Percentiles rank a stretch among this genome's conserved stretches.
Evolutionary conservation across 2,329 filamentous ascomycete species (phyloP).

Genomic region (Alternaria postmessia): DNA sequence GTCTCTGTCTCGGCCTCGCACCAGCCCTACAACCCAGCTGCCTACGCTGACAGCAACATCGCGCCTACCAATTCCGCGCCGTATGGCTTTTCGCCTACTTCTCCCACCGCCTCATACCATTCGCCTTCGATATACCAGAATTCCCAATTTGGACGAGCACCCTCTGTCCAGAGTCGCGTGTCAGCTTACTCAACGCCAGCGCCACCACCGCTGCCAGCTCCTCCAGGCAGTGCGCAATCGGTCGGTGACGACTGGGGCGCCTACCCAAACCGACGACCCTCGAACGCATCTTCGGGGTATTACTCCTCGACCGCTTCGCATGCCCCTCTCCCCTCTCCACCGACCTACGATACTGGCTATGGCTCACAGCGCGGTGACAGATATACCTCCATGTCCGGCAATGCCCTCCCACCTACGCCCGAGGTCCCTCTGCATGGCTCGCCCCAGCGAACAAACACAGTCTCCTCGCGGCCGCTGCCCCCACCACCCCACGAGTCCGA

Average conservation of each 20-base stretch:
- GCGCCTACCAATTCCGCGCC: slow-evolving; percentile 42
- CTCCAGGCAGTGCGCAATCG: slow-evolving; percentile 44
- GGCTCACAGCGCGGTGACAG: slow-evolving; percentile 37
- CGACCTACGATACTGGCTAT: slow-evolving; percentile 42
- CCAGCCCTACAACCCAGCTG: slow-evolving; percentile 56
- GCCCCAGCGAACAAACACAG: slow-evolving; percentile 61
- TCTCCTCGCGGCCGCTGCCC: slow-evolving; percentile 66
- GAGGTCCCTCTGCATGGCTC: slow-evolving; percentile 60
- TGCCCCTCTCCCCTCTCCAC: slow-evolving; percentile 47
- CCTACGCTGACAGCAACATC: slow-evolving; percentile 50
- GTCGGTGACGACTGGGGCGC: slow-evolving; percentile 47
- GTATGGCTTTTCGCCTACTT: slow-evolving; percentile 50
- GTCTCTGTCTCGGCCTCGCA: slow-evolving; percentile 34
- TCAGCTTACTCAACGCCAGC: slow-evolving; percentile 48
- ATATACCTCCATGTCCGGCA: slow-evolving; percentile 44
- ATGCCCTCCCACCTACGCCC: slow-evolving; percentile 57
- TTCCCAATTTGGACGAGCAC: slow-evolving; percentile 43
- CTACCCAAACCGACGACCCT: slow-evolving; percentile 41
- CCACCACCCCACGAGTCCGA: slow-evolving; percentile 66
- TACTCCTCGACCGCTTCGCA: slow-evolving; percentile 44
- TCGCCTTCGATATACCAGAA: slow-evolving; percentile 43
- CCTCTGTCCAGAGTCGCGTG: slow-evolving; percentile 40
- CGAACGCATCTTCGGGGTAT: slow-evolving; percentile 38
- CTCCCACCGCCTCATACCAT: slow-evolving; percentile 40
- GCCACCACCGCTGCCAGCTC: slow-evolving; percentile 49